Base-by-base conservation (phyloP, 768 basidiomycete genomes). In the Pleurotus tuoliensis region DNA sequence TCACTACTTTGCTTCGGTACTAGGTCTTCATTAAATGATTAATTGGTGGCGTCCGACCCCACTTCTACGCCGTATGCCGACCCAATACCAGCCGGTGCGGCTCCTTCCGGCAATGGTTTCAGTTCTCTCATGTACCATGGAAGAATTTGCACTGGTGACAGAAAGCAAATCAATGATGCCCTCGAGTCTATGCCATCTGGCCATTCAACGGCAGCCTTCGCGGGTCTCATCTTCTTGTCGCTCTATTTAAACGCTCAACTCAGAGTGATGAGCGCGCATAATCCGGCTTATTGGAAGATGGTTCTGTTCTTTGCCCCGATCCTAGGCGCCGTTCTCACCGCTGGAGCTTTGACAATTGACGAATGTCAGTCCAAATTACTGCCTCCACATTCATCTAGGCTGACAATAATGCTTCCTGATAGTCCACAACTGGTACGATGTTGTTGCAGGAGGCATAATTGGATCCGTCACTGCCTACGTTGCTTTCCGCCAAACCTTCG, bases 231-330 rank as follows among this genome's bases (percentile, higher is more conserved):
- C 20, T 80, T 70, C 62, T 70, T 82, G 15, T 61, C 74, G 2
- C 64, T 76, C 8, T 77, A 76, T 59, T 71, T 82, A 65, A 80
- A 83, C 58, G 79, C 79, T 4, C 80, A 82, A 61, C 73, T 86
- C 58, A 85, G 84, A 64, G 75, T 82, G 56, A 81, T 81, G 68
- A 70, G 77, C 25, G 81, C 82, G n/a, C 77, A 82, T 66, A 81
- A 82, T 57, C 78, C 81, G 1, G 80, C 81, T 38, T 84, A 82
- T 66, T 85, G 82, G 83, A 84, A 84, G 66, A 80, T 82, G 77
- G 68, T 84, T 57, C 60, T 83, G 20, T 75, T 83, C 60, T 79
- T 85, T 56, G 76, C 79, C 4, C 83, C 82, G 25, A 59, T 85
- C 4, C 75, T 81, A 46, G 83, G 82, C 12, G 83, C 82, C 0